Evolutionary conservation across 129 eudicot species (phyloP), one percentile per base, ranked within the genome.

Genomic region (Sambucus nigra): DNA sequence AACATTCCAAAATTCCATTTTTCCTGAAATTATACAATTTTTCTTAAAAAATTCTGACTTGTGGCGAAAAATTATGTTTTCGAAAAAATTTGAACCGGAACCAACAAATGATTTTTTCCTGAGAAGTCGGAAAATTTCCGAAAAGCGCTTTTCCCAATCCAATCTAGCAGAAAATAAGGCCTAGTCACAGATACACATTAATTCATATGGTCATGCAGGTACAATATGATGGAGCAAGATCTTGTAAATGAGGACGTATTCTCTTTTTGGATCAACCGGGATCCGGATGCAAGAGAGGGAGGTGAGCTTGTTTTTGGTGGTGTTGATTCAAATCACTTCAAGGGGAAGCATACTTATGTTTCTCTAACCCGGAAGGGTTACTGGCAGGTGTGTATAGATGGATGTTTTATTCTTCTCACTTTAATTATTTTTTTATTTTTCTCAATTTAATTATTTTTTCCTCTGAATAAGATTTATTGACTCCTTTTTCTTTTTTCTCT

Each of bases 191-290:
- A 31, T 31, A 35, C 42, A 35, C 42, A 35, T 15, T 35, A 42
- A 42, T 1, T 42, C 4, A 42, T n/a, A 19, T 42, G 32, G 15
- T 38, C 29, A 24, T 31, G 53, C 69, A 87, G 96, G 96, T 76
- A 80, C 68, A 83, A 71, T 52, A 88, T 88, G 96, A 50, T 80
- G 19, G 80, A 80, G 21, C 91, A 88, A 77, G 91, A 87, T 23
- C 91, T 88, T 25, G 81, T 88, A 13, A 69, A 72, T 7, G 86
- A 55, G 47, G 16, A 55, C 10, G 54, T 65, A 5, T 65, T 65
- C 63, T 65, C 70, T 10, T 53, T 65, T 40, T 54, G 62, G 62
- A 49, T 65, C 16, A 65, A 55, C 28, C 35, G 38, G 5, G 21
- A 65, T 31, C 54, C 32, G 21, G 55, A 26, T 53, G 44, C 54